Base-by-base conservation (phyloP, 208 protist genomes). In the Trypanosoma mega region DNA sequence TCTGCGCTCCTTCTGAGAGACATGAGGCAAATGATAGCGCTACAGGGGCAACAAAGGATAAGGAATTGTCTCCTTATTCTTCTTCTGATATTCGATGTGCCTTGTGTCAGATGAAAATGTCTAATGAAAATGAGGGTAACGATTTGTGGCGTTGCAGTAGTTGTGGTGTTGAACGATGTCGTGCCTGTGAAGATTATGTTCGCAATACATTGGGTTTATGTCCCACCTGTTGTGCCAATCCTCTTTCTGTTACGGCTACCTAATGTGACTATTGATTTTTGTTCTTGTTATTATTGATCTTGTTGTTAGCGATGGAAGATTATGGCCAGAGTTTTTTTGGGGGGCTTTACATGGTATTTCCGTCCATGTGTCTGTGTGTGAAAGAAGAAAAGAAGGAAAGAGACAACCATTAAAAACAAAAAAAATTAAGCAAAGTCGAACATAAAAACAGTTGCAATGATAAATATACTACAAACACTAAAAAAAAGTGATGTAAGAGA, bases 151-250 rank as follows among this genome's bases (percentile, higher is more conserved):
- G 62, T 46, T 93, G 87, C 48, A 74, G 53, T 21, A 26, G 27
- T 44, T 93, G 87, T 51, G 46, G 29, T 24, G 56, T 50, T 18
- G 60, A 61, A 51, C 82, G 87, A 30, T 93, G 87, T 72, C 59
- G 34, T 26, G 31, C 47, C 18, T 93, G 87, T 53, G 49, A 90
- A 41, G 36, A 56, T 21, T 87, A 76, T 67, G 67, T 87, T 26
- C 21, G 59, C 16, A 65, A 89, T 37, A 54, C 57, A 18, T 30
- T 93, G 16, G 77, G 79, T 6, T 36, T 93, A 55, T 93, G 87
- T 30, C 87, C 87, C 9, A 65, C 63, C 0, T 93, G 87, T 49
- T 23, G 89, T 30, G 69, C 83, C 1, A 63, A 79, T 29, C 7
- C n/a, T 23, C 37, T 23, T 55, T 5, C 27, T 55, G 46, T 41